These are phyloP conservation scores for Eimeria sp. DNA, from an alignment of 169 alveolate species.

Conservation along the genomic window DNA sequence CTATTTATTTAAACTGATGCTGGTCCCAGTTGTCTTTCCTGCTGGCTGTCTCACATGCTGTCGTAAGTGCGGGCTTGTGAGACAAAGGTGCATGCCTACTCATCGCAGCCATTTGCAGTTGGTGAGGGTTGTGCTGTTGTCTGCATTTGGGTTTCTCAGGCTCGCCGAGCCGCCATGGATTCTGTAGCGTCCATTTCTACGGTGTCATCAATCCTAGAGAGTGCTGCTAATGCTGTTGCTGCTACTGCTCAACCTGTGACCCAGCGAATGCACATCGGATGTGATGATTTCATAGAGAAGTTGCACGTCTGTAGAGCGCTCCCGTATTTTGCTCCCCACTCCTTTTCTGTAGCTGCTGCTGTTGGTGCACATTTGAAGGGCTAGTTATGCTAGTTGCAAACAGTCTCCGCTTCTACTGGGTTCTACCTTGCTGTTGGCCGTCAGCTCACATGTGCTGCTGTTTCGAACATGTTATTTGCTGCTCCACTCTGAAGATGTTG, in stretches of 20 bases:
- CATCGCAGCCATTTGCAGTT: background rate
- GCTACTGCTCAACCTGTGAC: background rate
- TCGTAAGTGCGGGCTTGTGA: background rate
- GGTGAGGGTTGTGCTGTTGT: background rate
- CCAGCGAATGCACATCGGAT: background rate
- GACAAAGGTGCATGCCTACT: background rate
- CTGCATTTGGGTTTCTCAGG: conserved; percentile 20
- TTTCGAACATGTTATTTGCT: background rate
- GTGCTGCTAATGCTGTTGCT: conserved; percentile 28
- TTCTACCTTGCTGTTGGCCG: background rate
- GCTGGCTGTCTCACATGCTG: background rate
- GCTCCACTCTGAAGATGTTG: background rate
- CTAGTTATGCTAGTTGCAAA: background rate
- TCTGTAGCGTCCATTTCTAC: conserved; percentile 29
- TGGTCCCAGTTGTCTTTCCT: background rate
- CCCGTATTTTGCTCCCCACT: background rate
- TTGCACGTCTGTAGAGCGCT: background rate
- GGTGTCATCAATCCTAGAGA: background rate
- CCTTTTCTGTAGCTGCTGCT: background rate
- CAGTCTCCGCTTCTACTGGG: background rate
- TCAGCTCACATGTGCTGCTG: background rate
- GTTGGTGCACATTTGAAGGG: background rate
- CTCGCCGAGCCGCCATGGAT: conserved; percentile 52
- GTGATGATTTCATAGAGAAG: background rate
- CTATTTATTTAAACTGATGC: background rate